Evolutionary conservation across 1,284 basidiomycete species (phyloP).

Genomic region (Ganoderma resinaceum): DNA sequence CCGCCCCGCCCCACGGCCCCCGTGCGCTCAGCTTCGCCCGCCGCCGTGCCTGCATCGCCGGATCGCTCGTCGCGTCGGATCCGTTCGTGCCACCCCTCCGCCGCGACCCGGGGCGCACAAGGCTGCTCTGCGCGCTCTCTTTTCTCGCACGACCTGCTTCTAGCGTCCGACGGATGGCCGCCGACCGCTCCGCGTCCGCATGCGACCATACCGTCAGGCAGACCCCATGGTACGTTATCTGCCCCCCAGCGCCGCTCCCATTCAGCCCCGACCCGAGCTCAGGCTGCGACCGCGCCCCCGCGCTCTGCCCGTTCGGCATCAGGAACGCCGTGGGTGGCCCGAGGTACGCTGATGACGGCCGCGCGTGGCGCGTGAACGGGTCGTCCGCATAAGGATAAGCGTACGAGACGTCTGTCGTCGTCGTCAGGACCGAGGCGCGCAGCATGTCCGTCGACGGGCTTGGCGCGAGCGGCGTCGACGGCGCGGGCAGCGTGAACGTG

Average conservation of each 20-base stretch:
- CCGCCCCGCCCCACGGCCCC: slow-evolving; percentile 65
- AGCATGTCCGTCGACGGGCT: slow-evolving; percentile 74
- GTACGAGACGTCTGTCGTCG: slow-evolving; percentile 61
- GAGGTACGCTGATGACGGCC: slow-evolving; percentile 76
- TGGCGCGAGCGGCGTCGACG: slow-evolving; percentile 73
- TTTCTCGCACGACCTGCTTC: slow-evolving; percentile 80
- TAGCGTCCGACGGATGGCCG: slow-evolving; percentile 81
- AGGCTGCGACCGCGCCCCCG: slow-evolving; percentile 40
- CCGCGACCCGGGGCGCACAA: slow-evolving; percentile 59
- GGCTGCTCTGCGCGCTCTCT: slow-evolving; percentile 72
- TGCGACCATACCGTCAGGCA: slow-evolving; percentile 95
- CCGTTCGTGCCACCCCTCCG: slow-evolving; percentile 62
- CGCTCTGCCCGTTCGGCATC: slow-evolving; percentile 45
- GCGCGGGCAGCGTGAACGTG: slow-evolving; percentile 82
- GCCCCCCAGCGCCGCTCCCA: slow-evolving; percentile 44
- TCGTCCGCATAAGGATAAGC: slow-evolving; percentile 76
- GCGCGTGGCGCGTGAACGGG: slow-evolving; percentile 70
- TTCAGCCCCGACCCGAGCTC: slow-evolving; percentile 48
- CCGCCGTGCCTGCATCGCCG: slow-evolving; percentile 60
- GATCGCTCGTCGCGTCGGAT: slow-evolving; percentile 52
- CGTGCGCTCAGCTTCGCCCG: slow-evolving; percentile 62
- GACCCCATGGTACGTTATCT: slow-evolving; percentile 86
- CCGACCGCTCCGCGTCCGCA: slow-evolving; percentile 85
- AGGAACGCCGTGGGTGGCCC: slow-evolving; percentile 67
- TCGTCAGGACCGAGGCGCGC: slow-evolving; percentile 73